Evolutionary conservation across 352 stramenopile genomes (phyloP), one percentile per base, ranked within the genome.

Genomic region (Globisporangium mamillatum): DNA sequence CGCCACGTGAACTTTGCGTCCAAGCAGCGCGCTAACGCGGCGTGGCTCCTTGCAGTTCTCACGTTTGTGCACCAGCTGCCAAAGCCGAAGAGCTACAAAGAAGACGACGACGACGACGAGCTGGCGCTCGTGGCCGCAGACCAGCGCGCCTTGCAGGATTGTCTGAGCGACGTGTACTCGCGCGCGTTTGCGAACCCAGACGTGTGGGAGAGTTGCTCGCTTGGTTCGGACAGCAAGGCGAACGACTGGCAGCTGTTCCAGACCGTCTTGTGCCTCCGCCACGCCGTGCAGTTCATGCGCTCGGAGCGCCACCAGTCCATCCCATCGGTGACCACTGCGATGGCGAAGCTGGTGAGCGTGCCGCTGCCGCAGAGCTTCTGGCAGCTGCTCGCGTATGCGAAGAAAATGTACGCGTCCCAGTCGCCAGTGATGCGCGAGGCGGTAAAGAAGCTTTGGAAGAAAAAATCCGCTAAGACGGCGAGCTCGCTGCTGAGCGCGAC

Each of bases 201-300:
- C n/a, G 27, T 68, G n/a, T 27, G 56, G 41, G 67, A 50, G n/a
- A 24, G 32, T n/a, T 48, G 61, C 60, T 22, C 52, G 4, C 22
- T n/a, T 16, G 60, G 29, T 1, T 66, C 76, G 3, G 72, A 77
- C 63, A 60, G 46, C 61, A 59, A 61, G 14, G 58, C 71, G 8
- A 63, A 41, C 36, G 74, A 71, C 54, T 62, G 73, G 55, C 34
- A 62, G 63, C 59, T 77, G 22, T 58, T 84, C 44, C 46, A 70
- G 34, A 63, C 67, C 25, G 24, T 84, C 20, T 65, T 84, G 44
- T 91, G 83, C 46, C 62, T 89, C n/a, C 81, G 83, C 34, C 67
- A 80, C 53, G 83, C 83, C 10, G 71, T 72, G 36, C 66, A 85
- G 32, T 91, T 91, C 63, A 83, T 88, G 79, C 81, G 81, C 59